phyloP scores from a whole-genome alignment of 2,329 filamentous ascomycete genomes.

The Hortaea werneckii region DNA sequence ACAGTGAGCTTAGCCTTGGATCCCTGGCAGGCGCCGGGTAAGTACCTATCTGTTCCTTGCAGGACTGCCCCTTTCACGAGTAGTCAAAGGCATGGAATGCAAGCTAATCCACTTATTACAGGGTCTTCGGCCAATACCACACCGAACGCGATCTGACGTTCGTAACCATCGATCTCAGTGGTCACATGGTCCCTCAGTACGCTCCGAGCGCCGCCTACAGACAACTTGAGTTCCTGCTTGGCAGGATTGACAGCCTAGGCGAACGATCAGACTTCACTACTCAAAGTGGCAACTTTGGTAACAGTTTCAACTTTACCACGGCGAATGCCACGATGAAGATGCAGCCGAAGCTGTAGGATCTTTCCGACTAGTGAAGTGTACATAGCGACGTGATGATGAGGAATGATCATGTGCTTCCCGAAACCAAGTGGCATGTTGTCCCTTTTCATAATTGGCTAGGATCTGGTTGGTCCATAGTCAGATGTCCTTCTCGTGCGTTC shows the following conservation, averaged over 20 bases:
- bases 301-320: slow-evolving; percentile 4
- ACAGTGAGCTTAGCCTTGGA: slow-evolving; percentile 35
- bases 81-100: no score
- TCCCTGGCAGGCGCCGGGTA: slow-evolving; percentile 46
- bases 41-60: no score
- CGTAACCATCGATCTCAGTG: slow-evolving; percentile 51
- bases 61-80: no score
- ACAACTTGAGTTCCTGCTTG: slow-evolving; percentile 66
- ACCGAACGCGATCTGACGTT: slow-evolving; percentile 69
- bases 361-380: not conserved
- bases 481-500: no score
- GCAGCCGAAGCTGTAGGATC: not conserved
- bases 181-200: slow-evolving; percentile 61
- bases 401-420: no score
- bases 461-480: no score
- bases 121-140: slow-evolving; percentile 60
- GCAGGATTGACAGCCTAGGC: slow-evolving; percentile 50
- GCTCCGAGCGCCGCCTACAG: slow-evolving; percentile 58
- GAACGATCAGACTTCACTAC: slow-evolving; percentile 26
- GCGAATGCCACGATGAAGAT: slow-evolving; percentile 1
- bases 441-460: no score
- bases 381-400: no score
- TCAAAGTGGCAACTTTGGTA: slow-evolving; percentile 7
- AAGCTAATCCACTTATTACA: no score
- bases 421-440: no score